Percentiles rank a stretch among this genome's conserved stretches.
These are phyloP conservation scores for Pleodorina starrii DNA, from an alignment of 139 green algal species.

Conservation along the genomic window DNA sequence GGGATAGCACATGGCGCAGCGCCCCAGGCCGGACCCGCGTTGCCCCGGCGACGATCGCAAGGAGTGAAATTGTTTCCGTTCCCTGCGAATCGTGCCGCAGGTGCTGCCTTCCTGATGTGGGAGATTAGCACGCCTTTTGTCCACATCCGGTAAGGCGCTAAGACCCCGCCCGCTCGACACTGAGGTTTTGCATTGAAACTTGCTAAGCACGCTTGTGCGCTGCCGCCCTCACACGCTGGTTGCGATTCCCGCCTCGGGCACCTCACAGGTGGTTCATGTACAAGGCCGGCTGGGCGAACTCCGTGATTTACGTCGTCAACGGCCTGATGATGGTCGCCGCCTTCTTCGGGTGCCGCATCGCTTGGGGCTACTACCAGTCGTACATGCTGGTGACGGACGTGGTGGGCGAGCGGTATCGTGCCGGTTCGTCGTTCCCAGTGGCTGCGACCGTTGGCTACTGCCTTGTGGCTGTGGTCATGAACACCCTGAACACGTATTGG, in stretches of 20 bases:
- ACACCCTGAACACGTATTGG: slow-evolving; percentile 70
- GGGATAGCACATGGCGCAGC: too few relatives aligned
- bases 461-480: slow-evolving; percentile 59
- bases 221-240: not conserved
- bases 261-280: slow-evolving; percentile 68
- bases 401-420: not conserved
- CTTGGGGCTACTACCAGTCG: slow-evolving; percentile 40
- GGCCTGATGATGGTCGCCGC: slow-evolving; percentile 56
- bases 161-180: not conserved
- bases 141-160: slow-evolving; percentile 43
- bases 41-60: too few relatives aligned
- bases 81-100: slow-evolving; percentile 31
- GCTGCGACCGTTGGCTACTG: slow-evolving; percentile 59
- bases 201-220: not conserved
- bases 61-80: too few relatives aligned
- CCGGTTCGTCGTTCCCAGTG: slow-evolving; percentile 39
- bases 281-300: slow-evolving; percentile 54
- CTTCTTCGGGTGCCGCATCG: slow-evolving; percentile 60
- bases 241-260: too few relatives aligned
- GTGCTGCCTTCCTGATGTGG: slow-evolving; percentile 71
- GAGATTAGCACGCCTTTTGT: slow-evolving; percentile 72
- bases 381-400: slow-evolving; percentile 12
- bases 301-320: slow-evolving; percentile 61
- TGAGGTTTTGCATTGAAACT: not conserved
- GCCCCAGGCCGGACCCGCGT: too few relatives aligned